Evolutionary conservation across 306 rosid species (phyloP), one percentile per base, ranked within the genome.

Genomic region (Styphnolobium japonicum): DNA sequence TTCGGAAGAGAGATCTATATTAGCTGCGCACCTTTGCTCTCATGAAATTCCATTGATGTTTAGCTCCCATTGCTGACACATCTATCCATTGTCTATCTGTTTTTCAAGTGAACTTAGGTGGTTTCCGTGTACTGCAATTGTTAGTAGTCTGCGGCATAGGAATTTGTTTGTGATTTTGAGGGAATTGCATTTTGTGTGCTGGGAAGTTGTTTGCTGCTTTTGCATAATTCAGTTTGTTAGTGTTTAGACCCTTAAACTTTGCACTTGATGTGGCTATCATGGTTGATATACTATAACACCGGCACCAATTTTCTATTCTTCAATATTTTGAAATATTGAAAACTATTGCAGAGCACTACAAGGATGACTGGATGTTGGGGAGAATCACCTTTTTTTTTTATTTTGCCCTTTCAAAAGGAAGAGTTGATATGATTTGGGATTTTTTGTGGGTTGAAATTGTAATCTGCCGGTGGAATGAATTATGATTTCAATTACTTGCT

Each of bases 61-160:
- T 71, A 53, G 71, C 57, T 48, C 48, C 58, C 51, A 33, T 21
- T 80, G 21, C 40, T 55, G 68, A 22, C 65, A 23, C 62, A 53
- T 70, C 25, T 31, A n/a, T 6, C n/a, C 25, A 23, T 33, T 64
- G 36, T 85, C 53, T 68, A 11, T 48, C 18, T 46, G 29, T 58
- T 76, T 68, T 60, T 16, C 15, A 6, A 39, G 64, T 37, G 57
- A 68, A 34, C 5, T 34, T 82, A 62, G 61, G 46, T 52, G 67
- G 19, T 66, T 81, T 81, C 56, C 49, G 3, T 16, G 14, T 68
- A 10, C 53, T 81, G 82, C 66, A 40, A 46, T 75, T 82, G 36
- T 73, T 43, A 77, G 66, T 81, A 55, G 43, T 39, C 48, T 71
- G 85, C 84, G 89, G 85, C 89, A 12, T 63, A 73, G 67, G 72